These are phyloP conservation scores for Eucalyptus virginea DNA, from an alignment of 345 rosid genomes.

Conservation along the genomic window DNA sequence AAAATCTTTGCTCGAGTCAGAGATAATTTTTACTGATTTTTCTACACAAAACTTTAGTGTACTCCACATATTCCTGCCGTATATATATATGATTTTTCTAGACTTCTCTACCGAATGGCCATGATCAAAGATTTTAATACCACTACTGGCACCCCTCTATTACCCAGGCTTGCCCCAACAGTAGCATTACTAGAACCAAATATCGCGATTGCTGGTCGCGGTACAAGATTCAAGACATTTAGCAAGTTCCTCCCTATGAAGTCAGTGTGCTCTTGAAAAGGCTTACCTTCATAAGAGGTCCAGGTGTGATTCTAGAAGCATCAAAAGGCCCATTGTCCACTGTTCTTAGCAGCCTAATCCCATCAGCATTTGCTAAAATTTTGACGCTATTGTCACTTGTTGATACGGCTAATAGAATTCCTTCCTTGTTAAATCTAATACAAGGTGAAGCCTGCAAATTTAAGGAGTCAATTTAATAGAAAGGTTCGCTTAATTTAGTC, in stretches of 20 bases:
- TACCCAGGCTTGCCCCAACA: conserved; percentile 32
- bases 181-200: conserved; percentile 36
- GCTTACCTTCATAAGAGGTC: conserved; percentile 42
- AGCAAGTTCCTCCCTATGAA: background rate
- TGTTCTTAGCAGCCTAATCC: conserved; percentile 11
- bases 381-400: conserved; percentile 21
- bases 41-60: no score
- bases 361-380: conserved; percentile 21
- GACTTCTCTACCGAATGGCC: no score
- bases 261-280: background rate
- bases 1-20: no score
- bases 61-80: no score
- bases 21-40: no score
- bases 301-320: conserved; percentile 7
- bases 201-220: conserved; percentile 23
- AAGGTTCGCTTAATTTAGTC: background rate
- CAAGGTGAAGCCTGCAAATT: conserved; percentile 25
- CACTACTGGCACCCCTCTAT: conserved; percentile 31
- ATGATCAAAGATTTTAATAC: no score
- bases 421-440: conserved; percentile 31
- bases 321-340: conserved; percentile 5
- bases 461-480: background rate
- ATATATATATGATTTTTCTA: no score
- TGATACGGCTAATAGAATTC: conserved; percentile 29
- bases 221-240: background rate